These are phyloP conservation scores for Calonectria crousiana DNA, from an alignment of 2,329 filamentous ascomycete genomes.

Conservation along the genomic window DNA sequence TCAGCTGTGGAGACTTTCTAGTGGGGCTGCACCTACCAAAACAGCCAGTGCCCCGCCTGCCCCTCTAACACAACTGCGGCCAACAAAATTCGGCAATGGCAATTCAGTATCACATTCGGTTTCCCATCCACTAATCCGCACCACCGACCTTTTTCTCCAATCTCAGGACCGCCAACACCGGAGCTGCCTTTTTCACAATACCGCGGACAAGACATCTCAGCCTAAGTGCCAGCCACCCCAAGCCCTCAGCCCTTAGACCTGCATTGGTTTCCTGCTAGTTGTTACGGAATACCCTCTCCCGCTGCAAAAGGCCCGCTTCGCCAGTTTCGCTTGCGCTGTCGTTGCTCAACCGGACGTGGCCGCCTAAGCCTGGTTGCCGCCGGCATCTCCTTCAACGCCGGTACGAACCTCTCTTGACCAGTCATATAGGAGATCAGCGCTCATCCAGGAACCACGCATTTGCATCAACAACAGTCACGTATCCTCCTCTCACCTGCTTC, in stretches of 20 bases:
- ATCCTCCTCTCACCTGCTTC: not conserved
- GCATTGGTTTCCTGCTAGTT: slow-evolving; percentile 15
- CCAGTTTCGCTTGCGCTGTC: slow-evolving; percentile 9
- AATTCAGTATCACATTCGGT: not conserved
- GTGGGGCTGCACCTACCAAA: not conserved
- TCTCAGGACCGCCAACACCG: not conserved
- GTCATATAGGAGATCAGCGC: slow-evolving; percentile 4
- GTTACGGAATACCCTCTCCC: not conserved
- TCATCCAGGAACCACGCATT: slow-evolving; percentile 14
- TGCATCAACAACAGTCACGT: not conserved
- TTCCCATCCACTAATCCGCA: not conserved
- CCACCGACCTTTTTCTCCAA: not conserved
- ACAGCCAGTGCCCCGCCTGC: not conserved
- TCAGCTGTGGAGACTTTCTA: not conserved
- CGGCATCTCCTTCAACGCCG: slow-evolving; percentile 26
- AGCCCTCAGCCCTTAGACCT: not conserved
- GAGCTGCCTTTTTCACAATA: not conserved
- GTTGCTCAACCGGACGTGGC: slow-evolving; percentile 7
- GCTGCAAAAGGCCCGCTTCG: slow-evolving; percentile 7
- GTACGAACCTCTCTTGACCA: slow-evolving; percentile 16
- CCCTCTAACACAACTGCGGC: not conserved
- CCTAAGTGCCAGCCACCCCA: not conserved
- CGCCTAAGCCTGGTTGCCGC: slow-evolving; percentile 25
- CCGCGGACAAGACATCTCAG: not conserved
- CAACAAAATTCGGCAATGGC: slow-evolving; percentile 2